Evolutionary conservation across 192 early-diverging fungal genomes (phyloP).

Genomic region (Coemansia sp.): DNA sequence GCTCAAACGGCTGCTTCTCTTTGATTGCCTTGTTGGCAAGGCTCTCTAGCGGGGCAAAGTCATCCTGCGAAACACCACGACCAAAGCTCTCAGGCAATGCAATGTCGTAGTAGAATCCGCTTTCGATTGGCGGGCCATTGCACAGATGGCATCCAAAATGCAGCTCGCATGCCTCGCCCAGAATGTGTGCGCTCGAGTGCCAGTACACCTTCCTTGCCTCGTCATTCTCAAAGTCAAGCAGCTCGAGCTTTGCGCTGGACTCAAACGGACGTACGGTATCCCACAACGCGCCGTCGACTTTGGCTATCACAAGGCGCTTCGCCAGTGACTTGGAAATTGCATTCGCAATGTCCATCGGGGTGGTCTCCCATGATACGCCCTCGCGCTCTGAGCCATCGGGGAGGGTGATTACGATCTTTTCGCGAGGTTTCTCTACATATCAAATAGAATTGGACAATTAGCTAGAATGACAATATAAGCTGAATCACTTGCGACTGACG

Average conservation of each 20-base stretch:
- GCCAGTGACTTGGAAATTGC: conserved; percentile 86
- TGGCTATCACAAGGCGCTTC: conserved; percentile 90
- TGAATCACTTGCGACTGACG: background rate
- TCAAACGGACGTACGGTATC: conserved; percentile 90
- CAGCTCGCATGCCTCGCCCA: conserved; percentile 96
- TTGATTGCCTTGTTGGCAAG: conserved; percentile 84
- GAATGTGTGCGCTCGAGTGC: conserved; percentile 97
- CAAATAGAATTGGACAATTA: background rate
- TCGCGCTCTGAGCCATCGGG: conserved; percentile 81
- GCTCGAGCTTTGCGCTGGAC: conserved; percentile 72
- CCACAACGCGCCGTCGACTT: conserved; percentile 88
- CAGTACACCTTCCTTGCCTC: conserved; percentile 96
- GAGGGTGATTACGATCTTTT: conserved; percentile 79
- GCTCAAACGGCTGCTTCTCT: conserved; percentile 95
- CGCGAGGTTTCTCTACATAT: conserved; percentile 66
- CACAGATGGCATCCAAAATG: conserved; percentile 98
- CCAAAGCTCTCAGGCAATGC: conserved; percentile 61
- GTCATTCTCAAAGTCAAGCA: conserved; percentile 91
- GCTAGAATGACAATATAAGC: no score
- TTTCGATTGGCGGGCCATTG: conserved; percentile 92
- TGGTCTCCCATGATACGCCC: conserved; percentile 91
- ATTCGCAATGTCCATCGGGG: conserved; percentile 88
- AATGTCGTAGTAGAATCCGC: conserved; percentile 98
- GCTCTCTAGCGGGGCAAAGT: conserved; percentile 87
- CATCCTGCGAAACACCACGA: conserved; percentile 74